Conservation (phyloP, 108 stramenopile species). For the Nitzschia palea region DNA sequence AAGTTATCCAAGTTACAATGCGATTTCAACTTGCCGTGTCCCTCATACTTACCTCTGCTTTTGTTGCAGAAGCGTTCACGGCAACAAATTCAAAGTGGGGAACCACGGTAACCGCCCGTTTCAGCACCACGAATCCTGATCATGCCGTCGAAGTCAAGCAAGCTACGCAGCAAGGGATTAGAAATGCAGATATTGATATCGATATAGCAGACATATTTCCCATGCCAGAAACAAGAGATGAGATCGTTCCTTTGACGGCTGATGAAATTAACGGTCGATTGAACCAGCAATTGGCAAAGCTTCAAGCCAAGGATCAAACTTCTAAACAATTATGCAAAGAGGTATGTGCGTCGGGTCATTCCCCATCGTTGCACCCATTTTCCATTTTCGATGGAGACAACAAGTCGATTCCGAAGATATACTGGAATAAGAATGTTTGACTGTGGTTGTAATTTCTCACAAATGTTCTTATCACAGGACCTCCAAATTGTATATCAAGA, state of each 20-base stretch:
- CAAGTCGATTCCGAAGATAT: too few relatives aligned
- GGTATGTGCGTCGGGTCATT: conserved; percentile 39
- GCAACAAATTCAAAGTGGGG: neutral
- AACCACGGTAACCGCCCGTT: neutral
- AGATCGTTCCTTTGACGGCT: conserved; percentile 40
- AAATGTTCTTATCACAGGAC: conserved; percentile 43
- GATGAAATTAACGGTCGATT: conserved; percentile 63
- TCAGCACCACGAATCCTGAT: neutral
- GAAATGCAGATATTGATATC: neutral
- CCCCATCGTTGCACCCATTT: neutral
- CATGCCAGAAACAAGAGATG: conserved; percentile 11
- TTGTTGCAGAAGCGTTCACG: neutral
- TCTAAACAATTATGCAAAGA: conserved; percentile 60
- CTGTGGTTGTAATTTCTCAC: neutral
- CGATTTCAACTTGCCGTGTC: neutral
- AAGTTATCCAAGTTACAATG: too few relatives aligned
- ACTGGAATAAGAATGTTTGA: too few relatives aligned
- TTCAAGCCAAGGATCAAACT: conserved; percentile 66
- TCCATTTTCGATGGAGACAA: neutral
- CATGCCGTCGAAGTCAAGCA: conserved; percentile 1
- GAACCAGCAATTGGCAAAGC: conserved; percentile 51
- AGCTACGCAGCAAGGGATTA: neutral
- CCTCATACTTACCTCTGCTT: neutral
- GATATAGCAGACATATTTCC: conserved; percentile 3
- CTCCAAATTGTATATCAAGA: conserved; percentile 78